Evolutionary conservation across 768 basidiomycete genomes (phyloP), one percentile per base, ranked within the genome.

Genomic region (Lentinula edodes): DNA sequence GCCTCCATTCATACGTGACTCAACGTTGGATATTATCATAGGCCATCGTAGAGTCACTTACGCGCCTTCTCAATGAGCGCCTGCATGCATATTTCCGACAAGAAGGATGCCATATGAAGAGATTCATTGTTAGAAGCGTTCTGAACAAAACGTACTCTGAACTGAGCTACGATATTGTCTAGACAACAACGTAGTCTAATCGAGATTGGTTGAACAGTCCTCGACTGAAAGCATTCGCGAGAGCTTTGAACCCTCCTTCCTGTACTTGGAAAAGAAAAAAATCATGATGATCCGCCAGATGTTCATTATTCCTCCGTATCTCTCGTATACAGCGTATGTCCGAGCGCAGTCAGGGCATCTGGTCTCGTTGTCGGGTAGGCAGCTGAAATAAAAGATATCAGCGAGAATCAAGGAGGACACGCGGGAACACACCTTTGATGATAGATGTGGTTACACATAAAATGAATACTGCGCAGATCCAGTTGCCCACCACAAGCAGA

Each of bases 361-460:
- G 0, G 88, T 85, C 59, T 96, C 94, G 65, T 93, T 84, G 63
- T 95, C 93, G 15, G 85, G 84, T n/a, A 98, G 73, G 68, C 94
- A 98, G 52, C 95, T 96, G 64, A 15, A 28, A 56, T 32, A 55
- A 23, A 7, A 18, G 23, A 18, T 46, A 58, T 62, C 23, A 60
- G 34, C 34, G 58, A 50, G 35, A 2, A 38, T 43, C n/a, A 35
- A 38, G 38, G 18, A 50, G 42, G 20, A 39, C 38, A 57, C 58
- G 52, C 38, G 54, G 18, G 1, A 16, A 61, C 73, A 70, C 74
- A 92, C 93, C 95, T 81, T 70, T 96, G 93, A 71, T 99, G 97
- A 76, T 93, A 98, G 63, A 91, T 94, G 71, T 98, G 97, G 68
- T 89, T 88, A 74, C 96, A 99, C 96, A 98, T 97, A 70, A 98